Conservation (phyloP, 192 early-diverging fungal species). For the Coemansia sp. region DNA sequence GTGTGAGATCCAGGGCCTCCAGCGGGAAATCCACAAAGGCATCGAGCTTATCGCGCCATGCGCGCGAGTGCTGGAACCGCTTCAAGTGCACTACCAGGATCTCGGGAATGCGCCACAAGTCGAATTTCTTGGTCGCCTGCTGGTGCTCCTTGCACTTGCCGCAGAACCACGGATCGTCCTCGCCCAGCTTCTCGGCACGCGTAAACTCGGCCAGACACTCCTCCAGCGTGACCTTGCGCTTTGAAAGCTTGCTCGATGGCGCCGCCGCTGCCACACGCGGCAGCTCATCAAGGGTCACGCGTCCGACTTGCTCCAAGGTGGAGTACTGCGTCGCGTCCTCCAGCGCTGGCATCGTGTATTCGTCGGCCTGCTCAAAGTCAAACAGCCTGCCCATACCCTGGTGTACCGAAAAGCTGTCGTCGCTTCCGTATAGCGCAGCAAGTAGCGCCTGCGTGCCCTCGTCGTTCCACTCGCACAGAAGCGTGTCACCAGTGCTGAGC, state of each 20-base stretch:
- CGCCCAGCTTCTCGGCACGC: conserved; percentile 73
- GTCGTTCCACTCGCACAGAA: conserved; percentile 48
- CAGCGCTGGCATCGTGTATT: conserved; percentile 38
- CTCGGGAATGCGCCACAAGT: conserved; percentile 79
- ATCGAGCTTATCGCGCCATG: conserved; percentile 75
- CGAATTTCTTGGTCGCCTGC: conserved; percentile 77
- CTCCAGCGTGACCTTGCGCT: conserved; percentile 58
- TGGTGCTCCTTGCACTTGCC: conserved; percentile 75
- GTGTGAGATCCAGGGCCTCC: conserved; percentile 63
- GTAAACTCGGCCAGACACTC: conserved; percentile 78
- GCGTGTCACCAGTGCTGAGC: conserved; percentile 45
- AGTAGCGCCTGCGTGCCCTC: conserved; percentile 30
- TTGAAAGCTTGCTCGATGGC: neutral
- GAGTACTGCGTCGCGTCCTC: conserved; percentile 41
- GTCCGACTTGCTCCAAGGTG: conserved; percentile 10
- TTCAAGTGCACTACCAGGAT: conserved; percentile 83
- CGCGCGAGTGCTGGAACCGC: conserved; percentile 72
- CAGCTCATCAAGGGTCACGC: neutral
- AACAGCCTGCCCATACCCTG: conserved; percentile 18
- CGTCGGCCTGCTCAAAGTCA: conserved; percentile 33
- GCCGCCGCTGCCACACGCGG: conserved; percentile 11
- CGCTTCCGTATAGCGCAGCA: conserved; percentile 12
- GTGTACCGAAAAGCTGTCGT: neutral
- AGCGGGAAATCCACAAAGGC: conserved; percentile 74
- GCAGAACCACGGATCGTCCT: conserved; percentile 82